Conservation (phyloP, 495 filamentous ascomycete genomes). For the Elasticomyces elasticus region DNA sequence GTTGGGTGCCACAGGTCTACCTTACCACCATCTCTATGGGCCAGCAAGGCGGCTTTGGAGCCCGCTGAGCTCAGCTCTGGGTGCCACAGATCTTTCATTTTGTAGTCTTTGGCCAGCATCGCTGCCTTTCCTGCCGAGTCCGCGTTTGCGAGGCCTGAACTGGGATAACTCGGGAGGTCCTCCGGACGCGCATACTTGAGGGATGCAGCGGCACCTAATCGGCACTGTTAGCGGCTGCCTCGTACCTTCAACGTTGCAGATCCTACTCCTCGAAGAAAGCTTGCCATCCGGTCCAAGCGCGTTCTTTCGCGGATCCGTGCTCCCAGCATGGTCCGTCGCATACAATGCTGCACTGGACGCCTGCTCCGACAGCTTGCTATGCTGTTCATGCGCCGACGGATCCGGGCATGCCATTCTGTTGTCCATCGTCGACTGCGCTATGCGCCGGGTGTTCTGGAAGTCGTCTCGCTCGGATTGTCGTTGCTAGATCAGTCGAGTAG, state of each 20-base stretch:
- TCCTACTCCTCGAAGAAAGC: conserved; percentile 46
- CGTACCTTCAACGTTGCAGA: background rate
- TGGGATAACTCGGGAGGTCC: conserved; percentile 58
- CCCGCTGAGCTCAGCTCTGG: conserved; percentile 49
- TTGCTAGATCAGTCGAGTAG: background rate
- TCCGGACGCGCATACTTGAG: conserved; percentile 58
- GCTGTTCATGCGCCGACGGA: conserved; percentile 31
- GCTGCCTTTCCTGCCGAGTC: conserved; percentile 54
- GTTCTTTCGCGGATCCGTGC: conserved; percentile 27
- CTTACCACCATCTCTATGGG: conserved; percentile 50
- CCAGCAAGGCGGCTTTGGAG: conserved; percentile 62
- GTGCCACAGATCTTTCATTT: conserved; percentile 44
- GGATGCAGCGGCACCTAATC: conserved; percentile 47
- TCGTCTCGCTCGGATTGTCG: background rate
- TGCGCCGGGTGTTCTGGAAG: background rate
- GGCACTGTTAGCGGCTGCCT: background rate
- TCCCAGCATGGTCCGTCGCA: conserved; percentile 31
- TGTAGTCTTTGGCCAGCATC: conserved; percentile 56
- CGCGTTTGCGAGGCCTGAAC: conserved; percentile 46
- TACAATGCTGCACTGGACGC: conserved; percentile 38
- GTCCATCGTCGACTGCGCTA: background rate
- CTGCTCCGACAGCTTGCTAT: conserved; percentile 27
- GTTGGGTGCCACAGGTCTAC: conserved; percentile 41
- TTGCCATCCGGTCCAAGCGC: conserved; percentile 39
- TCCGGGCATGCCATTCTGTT: conserved; percentile 28